Evolutionary conservation across 257 asterid genomes (phyloP), one percentile per base, ranked within the genome.

Genomic region (Solanum chmielewskii): DNA sequence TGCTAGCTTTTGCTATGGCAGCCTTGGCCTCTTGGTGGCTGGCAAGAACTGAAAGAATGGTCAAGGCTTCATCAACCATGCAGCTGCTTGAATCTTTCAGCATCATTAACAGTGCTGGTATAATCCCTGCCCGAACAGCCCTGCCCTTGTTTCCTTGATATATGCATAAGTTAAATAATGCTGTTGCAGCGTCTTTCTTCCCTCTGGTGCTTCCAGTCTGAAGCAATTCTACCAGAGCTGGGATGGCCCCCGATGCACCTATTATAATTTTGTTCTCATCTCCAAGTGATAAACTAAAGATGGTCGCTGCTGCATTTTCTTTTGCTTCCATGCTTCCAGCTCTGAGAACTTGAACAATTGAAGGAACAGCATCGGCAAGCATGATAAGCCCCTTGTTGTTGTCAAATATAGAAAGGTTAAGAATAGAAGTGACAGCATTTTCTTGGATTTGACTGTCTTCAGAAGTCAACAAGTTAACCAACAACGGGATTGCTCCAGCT

Each of bases 241-340:
- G 93, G 68, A 95, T 94, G 21, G 99, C 98, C 68, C 99, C 99
- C 0, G 99, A 97, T 44, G 99, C 98, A 23, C 99, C 99, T 5
- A 97, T 97, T 82, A 97, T 92, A 10, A 97, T 97, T 83, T 94
- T 97, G 84, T 95, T 95, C 87, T 97, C 99, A 64, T 97, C 98
- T 8, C 95, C 98, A 4, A 97, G 92, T 11, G 99, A 97, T 83
- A 97, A 77, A 86, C 98, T 91, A 83, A 97, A 97, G 78, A 97
- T 94, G 86, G 99, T 94, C n/a, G 99, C 99, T 3, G 99, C 98
- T 1, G 99, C 95, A 74, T 97, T 97, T 71, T 97, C 99, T 87
- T 94, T 93, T 18, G 99, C 98, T 87, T 94, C 99, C 93, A 90
- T 94, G 94, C 94, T 94, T 88, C 99, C 99, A 3, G 97, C 92